These are phyloP conservation scores for Pseudogymnoascus sp. DNA, from an alignment of 2,329 filamentous ascomycete species.

Conservation along the genomic window DNA sequence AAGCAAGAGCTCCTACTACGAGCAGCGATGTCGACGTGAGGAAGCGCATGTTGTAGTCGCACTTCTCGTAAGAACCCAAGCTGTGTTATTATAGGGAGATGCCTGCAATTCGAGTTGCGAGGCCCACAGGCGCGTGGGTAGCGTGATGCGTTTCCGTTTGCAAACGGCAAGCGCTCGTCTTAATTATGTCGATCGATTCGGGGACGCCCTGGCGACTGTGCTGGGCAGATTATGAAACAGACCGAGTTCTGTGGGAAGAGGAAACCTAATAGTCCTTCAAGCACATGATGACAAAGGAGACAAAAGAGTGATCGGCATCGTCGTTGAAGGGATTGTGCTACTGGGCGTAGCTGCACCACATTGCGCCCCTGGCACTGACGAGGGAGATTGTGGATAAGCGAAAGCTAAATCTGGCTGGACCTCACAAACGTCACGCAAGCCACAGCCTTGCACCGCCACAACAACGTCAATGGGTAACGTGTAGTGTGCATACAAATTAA, in stretches of 20 bases:
- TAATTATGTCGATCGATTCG: background rate
- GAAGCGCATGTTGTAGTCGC: constrained; percentile 10
- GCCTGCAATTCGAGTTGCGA: background rate
- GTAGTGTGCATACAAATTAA: background rate
- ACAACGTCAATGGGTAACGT: background rate
- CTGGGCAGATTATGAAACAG: background rate
- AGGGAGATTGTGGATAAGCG: constrained; percentile 8
- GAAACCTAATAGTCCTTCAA: background rate
- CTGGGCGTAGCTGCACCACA: background rate
- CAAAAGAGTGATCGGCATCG: background rate
- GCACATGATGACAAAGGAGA: constrained; percentile 1
- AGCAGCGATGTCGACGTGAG: constrained; percentile 10
- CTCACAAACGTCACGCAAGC: constrained; percentile 2
- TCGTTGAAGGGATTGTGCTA: background rate
- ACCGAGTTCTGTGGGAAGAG: background rate
- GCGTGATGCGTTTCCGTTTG: constrained; percentile 7
- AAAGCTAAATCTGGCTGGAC: constrained; percentile 7
- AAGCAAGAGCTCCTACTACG: background rate
- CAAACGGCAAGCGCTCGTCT: background rate
- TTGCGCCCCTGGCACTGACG: background rate
- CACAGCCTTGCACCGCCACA: constrained; percentile 5
- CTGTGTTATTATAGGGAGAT: background rate
- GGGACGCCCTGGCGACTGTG: background rate
- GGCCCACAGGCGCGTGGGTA: constrained; percentile 4
- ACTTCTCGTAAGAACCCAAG: background rate